Conservation (phyloP, 177 flowering plant genomes). For the Vitis hybrid region DNA sequence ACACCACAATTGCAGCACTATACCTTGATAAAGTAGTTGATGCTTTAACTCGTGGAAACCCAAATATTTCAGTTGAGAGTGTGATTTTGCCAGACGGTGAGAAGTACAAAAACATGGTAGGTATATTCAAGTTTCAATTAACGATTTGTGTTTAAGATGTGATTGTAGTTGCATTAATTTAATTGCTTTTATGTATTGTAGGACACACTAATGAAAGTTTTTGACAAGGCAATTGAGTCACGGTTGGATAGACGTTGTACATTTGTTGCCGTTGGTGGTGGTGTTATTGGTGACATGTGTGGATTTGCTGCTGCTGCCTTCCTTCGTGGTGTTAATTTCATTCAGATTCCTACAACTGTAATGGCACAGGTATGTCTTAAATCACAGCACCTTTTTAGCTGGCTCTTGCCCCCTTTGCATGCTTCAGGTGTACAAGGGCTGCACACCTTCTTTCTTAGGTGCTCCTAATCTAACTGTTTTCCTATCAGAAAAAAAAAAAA, state of each 20-base stretch:
- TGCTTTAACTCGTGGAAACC: conserved; percentile 80
- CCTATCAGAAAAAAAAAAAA: no score
- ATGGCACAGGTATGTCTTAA: conserved; percentile 81
- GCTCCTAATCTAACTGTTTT: not conserved
- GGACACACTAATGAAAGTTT: conserved; percentile 95
- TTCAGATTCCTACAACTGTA: conserved; percentile 98
- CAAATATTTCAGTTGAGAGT: conserved; percentile 73
- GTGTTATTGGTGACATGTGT: conserved; percentile 99
- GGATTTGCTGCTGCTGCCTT: conserved; percentile 96
- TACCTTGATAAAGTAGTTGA: conserved; percentile 77
- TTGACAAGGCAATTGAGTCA: conserved; percentile 95
- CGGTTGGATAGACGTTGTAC: conserved; percentile 83
- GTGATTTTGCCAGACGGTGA: conserved; percentile 96
- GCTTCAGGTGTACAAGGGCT: not conserved
- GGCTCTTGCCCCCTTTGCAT: not conserved
- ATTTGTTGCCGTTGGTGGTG: conserved; percentile 99
- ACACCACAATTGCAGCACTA: conserved; percentile 74
- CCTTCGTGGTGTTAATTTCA: conserved; percentile 96
- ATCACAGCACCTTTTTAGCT: not conserved
- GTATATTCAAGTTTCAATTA: conserved; percentile 14
- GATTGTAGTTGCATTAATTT: not conserved
- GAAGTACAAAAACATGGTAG: conserved; percentile 85
- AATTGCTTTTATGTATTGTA: conserved; percentile 10
- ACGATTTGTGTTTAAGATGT: no score
- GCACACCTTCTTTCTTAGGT: not conserved